phyloP scores from a whole-genome alignment of 2,329 filamentous ascomycete genomes.

The Penicillium sp. region DNA sequence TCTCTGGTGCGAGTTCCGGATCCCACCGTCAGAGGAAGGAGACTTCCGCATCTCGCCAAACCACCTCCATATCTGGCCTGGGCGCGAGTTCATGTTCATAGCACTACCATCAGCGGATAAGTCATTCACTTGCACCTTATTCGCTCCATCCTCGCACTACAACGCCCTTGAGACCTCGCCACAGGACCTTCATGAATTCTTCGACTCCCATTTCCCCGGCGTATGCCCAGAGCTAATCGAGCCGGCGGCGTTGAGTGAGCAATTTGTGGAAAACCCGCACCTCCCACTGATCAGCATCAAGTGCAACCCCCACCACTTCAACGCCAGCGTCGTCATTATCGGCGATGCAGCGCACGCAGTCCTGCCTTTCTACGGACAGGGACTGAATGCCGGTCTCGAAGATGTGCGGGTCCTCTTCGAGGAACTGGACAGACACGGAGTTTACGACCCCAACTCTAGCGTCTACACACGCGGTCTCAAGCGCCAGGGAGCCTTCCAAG shows the following conservation, averaged over 20 bases:
- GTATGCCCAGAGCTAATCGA: conserved; percentile 63
- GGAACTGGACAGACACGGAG: conserved; percentile 67
- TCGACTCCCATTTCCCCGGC: conserved; percentile 81
- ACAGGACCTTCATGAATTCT: conserved; percentile 75
- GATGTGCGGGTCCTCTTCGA: conserved; percentile 87
- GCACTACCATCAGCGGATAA: conserved; percentile 87
- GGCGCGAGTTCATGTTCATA: conserved; percentile 95
- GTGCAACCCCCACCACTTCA: conserved; percentile 82
- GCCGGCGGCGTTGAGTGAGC: conserved; percentile 64
- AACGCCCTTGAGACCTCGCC: conserved; percentile 63
- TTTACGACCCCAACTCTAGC: conserved; percentile 31
- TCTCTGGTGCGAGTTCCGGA: conserved; percentile 93
- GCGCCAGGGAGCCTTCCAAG: conserved; percentile 56
- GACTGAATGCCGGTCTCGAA: conserved; percentile 95
- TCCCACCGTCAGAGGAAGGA: conserved; percentile 55
- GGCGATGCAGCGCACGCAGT: conserved; percentile 97
- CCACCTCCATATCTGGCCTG: conserved; percentile 97
- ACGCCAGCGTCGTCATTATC: conserved; percentile 73
- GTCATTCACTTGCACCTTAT: conserved; percentile 92
- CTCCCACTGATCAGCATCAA: conserved; percentile 92
- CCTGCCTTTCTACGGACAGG: conserved; percentile 97
- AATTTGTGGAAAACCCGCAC: conserved; percentile 81
- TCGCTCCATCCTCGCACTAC: conserved; percentile 73
- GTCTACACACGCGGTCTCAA: conserved; percentile 47
- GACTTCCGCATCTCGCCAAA: conserved; percentile 82